Evolutionary conservation across 2,329 filamentous ascomycete genomes (phyloP), one percentile per base, ranked within the genome.

Genomic region (Aspergillus fischeri): DNA sequence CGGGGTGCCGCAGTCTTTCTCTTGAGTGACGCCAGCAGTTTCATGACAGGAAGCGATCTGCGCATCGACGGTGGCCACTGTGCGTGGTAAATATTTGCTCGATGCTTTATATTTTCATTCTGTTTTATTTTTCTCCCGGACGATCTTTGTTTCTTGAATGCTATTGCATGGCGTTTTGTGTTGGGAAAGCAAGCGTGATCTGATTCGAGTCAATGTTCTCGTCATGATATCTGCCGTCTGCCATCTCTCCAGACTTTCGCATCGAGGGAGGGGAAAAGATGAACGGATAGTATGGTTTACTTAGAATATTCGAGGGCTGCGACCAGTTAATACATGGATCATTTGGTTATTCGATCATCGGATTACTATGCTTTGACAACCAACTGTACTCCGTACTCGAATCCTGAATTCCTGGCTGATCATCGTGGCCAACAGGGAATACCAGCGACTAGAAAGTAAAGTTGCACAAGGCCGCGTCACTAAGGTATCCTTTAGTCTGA

Each of bases 41-140:
- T 83, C 68, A 82, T 83, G 79, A 83, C 81, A 9, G 81, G 80
- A 5, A 74, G 76, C 47, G 80, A 84, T 70, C 61, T 83, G 59
- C 74, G 78, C 63, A 82, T 83, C 41, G 81, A 83, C 69, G 81
- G 81, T 56, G 80, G 80, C 2, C 80, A 82, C 65, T 72, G 77
- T 41, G 79, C 81, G 1, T 84, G 81, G 81, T 84, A 77, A 58
- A 65, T 52, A 41, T 29, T 47, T 41, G 42, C n/a, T 35, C n/a
- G 42, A 29, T 47, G 48, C 41, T n/a, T 21, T 54, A 45, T 54
- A 20, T 25, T 54, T 55, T 25, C 9, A 21, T 44, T 50, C 57
- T 45, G 7, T 24, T 45, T 24, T 42, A n/a, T 32, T 56, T 35
- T 61, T 53, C 17, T 52, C 35, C 11, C 14, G 41, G 5, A 38